Evolutionary conservation across 2,329 filamentous ascomycete species (phyloP), one percentile per base, ranked within the genome.

Genomic region (Macrophomina tecta): DNA sequence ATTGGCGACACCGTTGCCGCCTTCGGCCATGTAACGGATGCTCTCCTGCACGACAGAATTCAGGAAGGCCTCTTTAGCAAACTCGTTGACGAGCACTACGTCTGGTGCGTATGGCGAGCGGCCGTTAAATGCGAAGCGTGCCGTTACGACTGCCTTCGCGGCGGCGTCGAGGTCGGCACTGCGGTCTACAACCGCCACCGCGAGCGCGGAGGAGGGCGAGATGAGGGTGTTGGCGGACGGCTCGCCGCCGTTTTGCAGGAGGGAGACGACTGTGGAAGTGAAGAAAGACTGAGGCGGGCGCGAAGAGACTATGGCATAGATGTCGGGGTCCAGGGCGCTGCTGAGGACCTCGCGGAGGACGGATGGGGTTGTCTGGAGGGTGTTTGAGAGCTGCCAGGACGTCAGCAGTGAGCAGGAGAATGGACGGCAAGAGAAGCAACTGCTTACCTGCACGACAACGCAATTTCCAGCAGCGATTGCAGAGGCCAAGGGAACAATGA

Each of bases 31-130:
- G 40, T 74, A 75, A 3, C 71, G 73, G 12, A 77, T 75, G 0
- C 74, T 73, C 36, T 82, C 79, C 48, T 49, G 56, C 46, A 58
- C 65, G 5, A 46, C 64, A 8, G 55, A 46, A 14, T 45, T 78
- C 76, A 14, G 83, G 73, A 4, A 83, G 80, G 81, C 79, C 65
- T 84, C 80, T 76, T 85, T 85, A 3, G 82, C 79, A 67, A 84
- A 90, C 69, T 90, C 88, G 68, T 90, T 89, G n/a, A 90, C 87
- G 0, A 90, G 75, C 0, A 90, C 84, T 0, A 89, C 36, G 70
- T 90, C 87, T 0, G 88, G 88, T 0, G 86, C 84, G 71, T 89
- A 90, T 0, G 86, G 82, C 0, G 87, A 89, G 2, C 75, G 79
- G 2, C 87, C 87, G 1, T 83, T 79, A 36, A 88, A 86, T 14